Base-by-base conservation (phyloP, 2,329 filamentous ascomycete species). In the Aspergillus floridensis region DNA sequence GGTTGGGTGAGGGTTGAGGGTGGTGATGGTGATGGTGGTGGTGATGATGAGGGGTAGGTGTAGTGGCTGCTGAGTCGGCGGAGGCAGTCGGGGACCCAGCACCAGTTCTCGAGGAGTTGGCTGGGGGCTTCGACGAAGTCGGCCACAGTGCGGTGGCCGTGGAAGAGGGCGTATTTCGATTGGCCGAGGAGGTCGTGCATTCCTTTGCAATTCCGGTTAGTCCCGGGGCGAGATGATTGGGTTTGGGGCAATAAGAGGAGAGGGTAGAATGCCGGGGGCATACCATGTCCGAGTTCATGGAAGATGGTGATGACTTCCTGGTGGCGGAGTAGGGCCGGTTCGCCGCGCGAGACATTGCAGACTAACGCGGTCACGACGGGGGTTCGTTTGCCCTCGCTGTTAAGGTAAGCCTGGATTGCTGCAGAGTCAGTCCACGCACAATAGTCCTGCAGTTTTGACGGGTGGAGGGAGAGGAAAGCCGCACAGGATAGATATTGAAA, bases 81-180 rank as follows among this genome's bases (percentile, higher is more conserved):
- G 16, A 55, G 41, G 26, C 53, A 55, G 26, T 47, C 53, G 2
- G 53, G 44, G n/a, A 55, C 53, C 53, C 53, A 55, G 26, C 53
- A 55, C 53, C 53, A 55, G 6, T 31, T 29, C 12, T 55, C 53
- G 1, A 55, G 41, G 26, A 55, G 41, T 5, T 55, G 53, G 19
- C 53, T 55, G n/a, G 41, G 53, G 12, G 53, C 53, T 21, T 55
- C 53, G 24, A 47, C 24, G n/a, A 55, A 55, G 53, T 55, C 53
- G n/a, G 41, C 41, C n/a, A 55, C 53, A 5, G 53, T 55, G 22
- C 53, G 53, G 47, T 55, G 53, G n/a, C 53, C 53, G n/a, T 44
- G 31, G 44, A 55, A 55, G 8, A 55, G 4, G n/a, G 53, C 44
- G 53, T 55, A 48, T 29, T 32, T 16, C n/a, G 53, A 22, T 35